Conservation (phyloP, 495 filamentous ascomycete species). For the Aspergillus panamensis region DNA sequence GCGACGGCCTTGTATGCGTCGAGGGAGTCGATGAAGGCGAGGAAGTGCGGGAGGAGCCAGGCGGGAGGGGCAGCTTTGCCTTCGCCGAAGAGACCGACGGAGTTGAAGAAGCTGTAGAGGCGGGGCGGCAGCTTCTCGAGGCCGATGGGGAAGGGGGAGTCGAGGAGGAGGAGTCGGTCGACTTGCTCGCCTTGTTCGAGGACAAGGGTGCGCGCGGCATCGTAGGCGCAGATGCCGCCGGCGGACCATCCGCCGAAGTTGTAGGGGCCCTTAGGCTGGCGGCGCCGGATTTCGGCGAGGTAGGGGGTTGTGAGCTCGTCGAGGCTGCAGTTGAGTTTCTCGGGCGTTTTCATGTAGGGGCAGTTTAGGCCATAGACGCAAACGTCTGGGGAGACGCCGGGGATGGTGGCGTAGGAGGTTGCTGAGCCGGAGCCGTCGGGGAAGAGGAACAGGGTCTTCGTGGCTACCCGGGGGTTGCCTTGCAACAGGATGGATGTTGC, state of each 20-base stretch:
- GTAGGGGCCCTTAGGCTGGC: constrained; percentile 70
- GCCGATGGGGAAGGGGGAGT: constrained; percentile 74
- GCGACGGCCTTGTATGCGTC: constrained; percentile 62
- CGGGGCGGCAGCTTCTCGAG: constrained; percentile 74
- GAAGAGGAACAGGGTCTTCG: constrained; percentile 34
- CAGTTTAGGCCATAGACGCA: constrained; percentile 62
- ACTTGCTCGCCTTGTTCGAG: constrained; percentile 64
- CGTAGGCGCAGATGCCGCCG: constrained; percentile 84
- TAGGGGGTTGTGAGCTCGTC: constrained; percentile 56
- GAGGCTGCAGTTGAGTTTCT: constrained; percentile 52
- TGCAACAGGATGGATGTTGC: constrained; percentile 47
- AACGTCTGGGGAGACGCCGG: constrained; percentile 51
- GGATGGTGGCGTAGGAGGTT: constrained; percentile 57
- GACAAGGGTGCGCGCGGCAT: constrained; percentile 70
- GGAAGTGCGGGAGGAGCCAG: constrained; percentile 85
- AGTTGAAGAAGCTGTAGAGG: constrained; percentile 75
- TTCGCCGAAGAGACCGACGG: constrained; percentile 76
- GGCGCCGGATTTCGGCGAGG: constrained; percentile 63
- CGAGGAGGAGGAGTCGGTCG: constrained; percentile 73
- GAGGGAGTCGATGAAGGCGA: constrained; percentile 68
- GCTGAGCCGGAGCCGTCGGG: constrained; percentile 36
- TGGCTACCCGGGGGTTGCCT: constrained; percentile 32
- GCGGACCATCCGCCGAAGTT: constrained; percentile 76
- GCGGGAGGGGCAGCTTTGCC: constrained; percentile 59
- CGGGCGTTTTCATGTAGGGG: constrained; percentile 62